Base-by-base conservation (phyloP, 1,284 basidiomycete species). In the Agroathelia rolfsii region DNA sequence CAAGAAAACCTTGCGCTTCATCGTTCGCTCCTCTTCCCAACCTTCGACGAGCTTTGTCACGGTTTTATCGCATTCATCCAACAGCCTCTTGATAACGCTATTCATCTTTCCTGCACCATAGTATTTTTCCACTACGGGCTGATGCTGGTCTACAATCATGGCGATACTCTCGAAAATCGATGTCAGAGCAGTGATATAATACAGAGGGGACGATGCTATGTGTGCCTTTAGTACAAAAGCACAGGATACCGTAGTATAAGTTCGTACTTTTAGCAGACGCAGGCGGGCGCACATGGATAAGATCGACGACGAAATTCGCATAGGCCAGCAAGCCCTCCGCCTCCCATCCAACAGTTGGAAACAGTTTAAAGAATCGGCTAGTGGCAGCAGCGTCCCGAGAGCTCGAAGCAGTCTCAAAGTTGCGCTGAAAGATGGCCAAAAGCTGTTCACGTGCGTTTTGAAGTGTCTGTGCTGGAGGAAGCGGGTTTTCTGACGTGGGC, bases 51-150 rank as follows among this genome's bases (percentile, higher is more conserved):
- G 66, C 24, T 72, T 69, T 41, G 73, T 70, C 0, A 89, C 80
- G 5, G 93, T 79, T 14, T 78, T 66, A 53, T 96, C 92, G 43
- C 86, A 88, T 53, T 97, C 93, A 35, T 76, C 72, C 22, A 95
- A 59, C 4, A 99, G 62, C 24, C 78, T 69, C 10, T 69, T 64
- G 3, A 93, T 73, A 10, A 98, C 92, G 13, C 62, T 70, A 18
- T 66, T 62, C 92, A 95, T 95, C 49, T 83, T 82, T 1, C 87
- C 83, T 4, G 56, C 48, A 0, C 92, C 95, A 48, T 98, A 98
- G 55, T 98, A 95, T 56, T 94, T 94, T 53, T 97, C 93, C 1
- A 99, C 94, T 1, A 98, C 77, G 1, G 92, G 87, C 49, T 95
- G 92, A 53, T 99, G 95, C 51, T 96, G 92, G 48, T 94, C 92